These are phyloP conservation scores for Cladorrhinum sp. DNA, from an alignment of 2,329 filamentous ascomycete species.

Conservation along the genomic window DNA sequence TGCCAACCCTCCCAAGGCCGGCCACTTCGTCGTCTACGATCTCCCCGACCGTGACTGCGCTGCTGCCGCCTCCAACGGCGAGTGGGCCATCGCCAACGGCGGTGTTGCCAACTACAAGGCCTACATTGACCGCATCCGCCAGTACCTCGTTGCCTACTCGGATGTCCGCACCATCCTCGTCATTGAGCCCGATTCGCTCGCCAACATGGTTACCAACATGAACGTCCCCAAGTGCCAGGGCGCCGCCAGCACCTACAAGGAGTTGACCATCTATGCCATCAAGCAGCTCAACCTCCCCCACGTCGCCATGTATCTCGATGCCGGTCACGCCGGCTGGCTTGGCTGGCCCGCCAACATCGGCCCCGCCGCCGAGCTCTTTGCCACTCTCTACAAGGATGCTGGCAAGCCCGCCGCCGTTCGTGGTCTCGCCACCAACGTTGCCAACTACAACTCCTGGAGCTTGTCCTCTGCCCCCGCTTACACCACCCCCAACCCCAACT, in stretches of 20 bases:
- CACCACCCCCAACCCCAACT: constrained; percentile 46
- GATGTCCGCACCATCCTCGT: constrained; percentile 44
- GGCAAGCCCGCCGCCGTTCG: constrained; percentile 49
- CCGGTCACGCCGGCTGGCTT: constrained; percentile 57
- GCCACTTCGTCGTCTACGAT: constrained; percentile 54
- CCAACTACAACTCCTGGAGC: constrained; percentile 54
- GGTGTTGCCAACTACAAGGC: constrained; percentile 53
- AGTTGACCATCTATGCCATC: constrained; percentile 50
- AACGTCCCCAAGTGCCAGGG: constrained; percentile 48
- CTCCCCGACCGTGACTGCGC: constrained; percentile 58
- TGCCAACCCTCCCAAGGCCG: constrained; percentile 42
- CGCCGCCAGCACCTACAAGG: constrained; percentile 48
- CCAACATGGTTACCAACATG: constrained; percentile 57
- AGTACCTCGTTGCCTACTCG: constrained; percentile 41
- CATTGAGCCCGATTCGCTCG: constrained; percentile 57
- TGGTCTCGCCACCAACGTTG: constrained; percentile 56
- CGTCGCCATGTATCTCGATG: constrained; percentile 57
- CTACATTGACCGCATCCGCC: constrained; percentile 51
- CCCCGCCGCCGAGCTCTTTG: constrained; percentile 47
- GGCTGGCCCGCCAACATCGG: constrained; percentile 54
- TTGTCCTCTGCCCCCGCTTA: constrained; percentile 43
- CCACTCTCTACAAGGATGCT: constrained; percentile 47
- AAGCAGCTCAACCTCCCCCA: constrained; percentile 52
- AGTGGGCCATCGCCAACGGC: constrained; percentile 49
- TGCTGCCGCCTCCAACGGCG: constrained; percentile 55